A percentile compares a stretch with the other conserved stretches of the same genome.
phyloP scores from a whole-genome alignment of 2,329 filamentous ascomycete species.

The Neopestalotiopsis clavispora region DNA sequence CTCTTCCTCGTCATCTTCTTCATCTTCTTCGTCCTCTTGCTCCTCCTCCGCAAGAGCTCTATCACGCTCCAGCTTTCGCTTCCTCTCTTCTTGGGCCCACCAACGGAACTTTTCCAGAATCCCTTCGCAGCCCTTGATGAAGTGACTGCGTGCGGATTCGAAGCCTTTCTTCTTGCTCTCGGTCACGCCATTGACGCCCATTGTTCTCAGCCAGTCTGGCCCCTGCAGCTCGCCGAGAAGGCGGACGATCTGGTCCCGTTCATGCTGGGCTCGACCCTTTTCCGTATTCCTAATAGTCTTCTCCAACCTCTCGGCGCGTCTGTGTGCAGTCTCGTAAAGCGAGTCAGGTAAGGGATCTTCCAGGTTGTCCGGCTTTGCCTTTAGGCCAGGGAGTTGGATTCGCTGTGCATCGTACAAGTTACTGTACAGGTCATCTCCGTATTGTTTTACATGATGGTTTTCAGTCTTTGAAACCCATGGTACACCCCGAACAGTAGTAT shows the following conservation, averaged over 20 bases:
- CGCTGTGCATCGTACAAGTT: slow-evolving; percentile 61
- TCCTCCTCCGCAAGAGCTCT: slow-evolving; percentile 59
- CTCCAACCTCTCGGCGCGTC: slow-evolving; percentile 64
- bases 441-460: slow-evolving; percentile 52
- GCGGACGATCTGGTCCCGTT: slow-evolving; percentile 67
- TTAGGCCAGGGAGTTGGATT: slow-evolving; percentile 60
- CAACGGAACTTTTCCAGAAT: slow-evolving; percentile 86
- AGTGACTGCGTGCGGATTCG: slow-evolving; percentile 83
- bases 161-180: slow-evolving; percentile 86
- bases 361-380: slow-evolving; percentile 46
- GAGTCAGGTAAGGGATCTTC: slow-evolving; percentile 61
- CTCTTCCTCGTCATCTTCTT: slow-evolving; percentile 41
- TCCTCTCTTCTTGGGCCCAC: slow-evolving; percentile 91
- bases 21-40: slow-evolving; percentile 40
- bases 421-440: slow-evolving; percentile 60
- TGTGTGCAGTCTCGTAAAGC: slow-evolving; percentile 59
- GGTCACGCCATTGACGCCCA: slow-evolving; percentile 86
- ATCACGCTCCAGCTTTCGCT: slow-evolving; percentile 77
- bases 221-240: slow-evolving; percentile 83
- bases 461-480: slow-evolving; percentile 8
- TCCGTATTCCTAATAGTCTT: slow-evolving; percentile 68
- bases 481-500: slow-evolving; percentile 3
- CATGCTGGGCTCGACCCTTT: slow-evolving; percentile 68
- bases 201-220: slow-evolving; percentile 89
- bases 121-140: slow-evolving; percentile 80